Conservation (phyloP, 768 basidiomycete genomes). For the Candolleomyces efflorescens region DNA sequence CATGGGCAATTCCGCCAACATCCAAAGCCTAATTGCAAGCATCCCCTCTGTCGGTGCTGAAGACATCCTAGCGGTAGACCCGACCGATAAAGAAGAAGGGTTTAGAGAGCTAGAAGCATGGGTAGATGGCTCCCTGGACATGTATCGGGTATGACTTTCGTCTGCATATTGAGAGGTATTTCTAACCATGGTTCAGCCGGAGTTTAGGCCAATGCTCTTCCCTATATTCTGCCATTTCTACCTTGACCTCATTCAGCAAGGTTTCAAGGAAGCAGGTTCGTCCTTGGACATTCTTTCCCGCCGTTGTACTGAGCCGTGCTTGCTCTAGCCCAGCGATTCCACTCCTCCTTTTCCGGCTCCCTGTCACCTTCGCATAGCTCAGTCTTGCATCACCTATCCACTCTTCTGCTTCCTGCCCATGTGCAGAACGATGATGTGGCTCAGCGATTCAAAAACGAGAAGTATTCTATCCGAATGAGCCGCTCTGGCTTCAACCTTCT, state of each 20-base stretch:
- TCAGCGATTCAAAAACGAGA: slow-evolving; percentile 82
- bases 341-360: slow-evolving; percentile 61
- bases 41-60: slow-evolving; percentile 79
- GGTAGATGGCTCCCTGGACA: slow-evolving; percentile 88
- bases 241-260: slow-evolving; percentile 87
- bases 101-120: slow-evolving; percentile 82
- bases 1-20: slow-evolving; percentile 66
- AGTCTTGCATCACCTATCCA: slow-evolving; percentile 74
- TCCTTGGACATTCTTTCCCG: slow-evolving; percentile 7
- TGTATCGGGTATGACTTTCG: slow-evolving; percentile 67
- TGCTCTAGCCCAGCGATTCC: slow-evolving; percentile 67
- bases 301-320: slow-evolving; percentile 8
- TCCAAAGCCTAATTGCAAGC: slow-evolving; percentile 73
- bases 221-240: slow-evolving; percentile 98
- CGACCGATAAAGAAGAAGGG: slow-evolving; percentile 82
- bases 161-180: neutral
- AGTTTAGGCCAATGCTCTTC: slow-evolving; percentile 89
- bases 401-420: slow-evolving; percentile 77
- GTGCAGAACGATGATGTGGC: slow-evolving; percentile 80
- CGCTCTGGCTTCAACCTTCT: slow-evolving; percentile 89
- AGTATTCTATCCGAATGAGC: slow-evolving; percentile 87
- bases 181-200: slow-evolving; percentile 57
- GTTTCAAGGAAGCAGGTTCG: slow-evolving; percentile 87
- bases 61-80: slow-evolving; percentile 76
- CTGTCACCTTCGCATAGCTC: slow-evolving; percentile 62